Evolutionary conservation across 2,329 filamentous ascomycete genomes (phyloP).

Genomic region (Fusarium fracticaudum): DNA sequence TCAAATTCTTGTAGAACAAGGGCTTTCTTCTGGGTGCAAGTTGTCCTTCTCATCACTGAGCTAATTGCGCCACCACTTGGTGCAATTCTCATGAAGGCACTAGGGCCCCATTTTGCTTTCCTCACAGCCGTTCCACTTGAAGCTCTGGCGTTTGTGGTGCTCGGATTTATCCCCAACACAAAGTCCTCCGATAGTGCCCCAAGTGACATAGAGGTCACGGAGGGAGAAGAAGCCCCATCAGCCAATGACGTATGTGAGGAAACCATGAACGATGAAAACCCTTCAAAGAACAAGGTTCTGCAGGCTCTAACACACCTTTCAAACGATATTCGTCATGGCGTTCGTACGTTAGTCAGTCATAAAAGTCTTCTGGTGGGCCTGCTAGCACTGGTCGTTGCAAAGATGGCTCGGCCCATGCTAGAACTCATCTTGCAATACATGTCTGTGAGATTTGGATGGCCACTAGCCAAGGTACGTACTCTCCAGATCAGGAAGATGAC

Average conservation of each 20-base stretch:
- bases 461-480: neutral
- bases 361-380: neutral
- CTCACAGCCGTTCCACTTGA: neutral
- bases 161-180: neutral
- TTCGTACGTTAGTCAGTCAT: neutral
- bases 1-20: neutral
- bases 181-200: neutral
- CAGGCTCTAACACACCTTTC: neutral
- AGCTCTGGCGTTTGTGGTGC: neutral
- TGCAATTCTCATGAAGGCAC: neutral
- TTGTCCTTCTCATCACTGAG: neutral
- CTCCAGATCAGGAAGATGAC: too few relatives aligned
- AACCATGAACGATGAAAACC: neutral
- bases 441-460: slow-evolving; percentile 1
- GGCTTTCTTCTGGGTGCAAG: neutral
- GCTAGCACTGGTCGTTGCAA: neutral
- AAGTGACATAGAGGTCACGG: neutral
- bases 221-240: neutral
- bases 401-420: neutral
- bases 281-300: neutral
- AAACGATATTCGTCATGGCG: neutral
- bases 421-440: neutral
- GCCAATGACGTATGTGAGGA: neutral
- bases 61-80: neutral
- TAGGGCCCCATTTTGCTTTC: slow-evolving; percentile 1